Evolutionary conservation across 2,329 filamentous ascomycete species (phyloP).

Genomic region (Ophiostoma pallidulum): DNA sequence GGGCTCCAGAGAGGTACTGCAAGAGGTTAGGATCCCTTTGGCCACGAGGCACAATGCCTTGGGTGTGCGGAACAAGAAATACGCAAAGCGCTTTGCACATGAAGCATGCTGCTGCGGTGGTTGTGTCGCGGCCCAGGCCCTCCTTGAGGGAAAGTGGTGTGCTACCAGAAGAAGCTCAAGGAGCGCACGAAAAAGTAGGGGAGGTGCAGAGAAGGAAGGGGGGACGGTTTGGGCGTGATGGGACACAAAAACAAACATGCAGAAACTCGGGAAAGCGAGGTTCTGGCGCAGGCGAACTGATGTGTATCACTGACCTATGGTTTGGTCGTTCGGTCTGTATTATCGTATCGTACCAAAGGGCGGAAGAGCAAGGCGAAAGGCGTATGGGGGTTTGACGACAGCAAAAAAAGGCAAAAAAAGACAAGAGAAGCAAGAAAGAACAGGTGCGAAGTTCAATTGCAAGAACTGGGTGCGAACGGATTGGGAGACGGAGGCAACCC

Average conservation of each 20-base stretch:
- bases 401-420: neutral
- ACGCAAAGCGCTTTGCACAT: conserved; percentile 2
- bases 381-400: neutral
- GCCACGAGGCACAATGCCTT: neutral
- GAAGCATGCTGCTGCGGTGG: neutral
- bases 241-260: neutral
- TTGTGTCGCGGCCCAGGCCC: neutral
- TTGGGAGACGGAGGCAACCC: conserved; percentile 6
- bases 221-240: neutral
- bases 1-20: neutral
- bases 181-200: neutral
- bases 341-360: neutral
- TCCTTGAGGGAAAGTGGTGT: neutral
- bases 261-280: neutral
- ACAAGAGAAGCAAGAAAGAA: neutral
- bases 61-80: neutral
- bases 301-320: neutral
- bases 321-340: neutral
- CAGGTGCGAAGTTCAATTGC: conserved; percentile 4
- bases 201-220: neutral
- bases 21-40: conserved; percentile 1
- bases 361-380: neutral
- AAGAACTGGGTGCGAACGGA: neutral
- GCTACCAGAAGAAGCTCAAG: neutral
- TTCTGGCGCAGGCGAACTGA: neutral